Percentiles rank a stretch among this genome's conserved stretches.
These are phyloP conservation scores for Candolleomyces aberdarensis DNA, from an alignment of 768 basidiomycete species.

Conservation along the genomic window DNA sequence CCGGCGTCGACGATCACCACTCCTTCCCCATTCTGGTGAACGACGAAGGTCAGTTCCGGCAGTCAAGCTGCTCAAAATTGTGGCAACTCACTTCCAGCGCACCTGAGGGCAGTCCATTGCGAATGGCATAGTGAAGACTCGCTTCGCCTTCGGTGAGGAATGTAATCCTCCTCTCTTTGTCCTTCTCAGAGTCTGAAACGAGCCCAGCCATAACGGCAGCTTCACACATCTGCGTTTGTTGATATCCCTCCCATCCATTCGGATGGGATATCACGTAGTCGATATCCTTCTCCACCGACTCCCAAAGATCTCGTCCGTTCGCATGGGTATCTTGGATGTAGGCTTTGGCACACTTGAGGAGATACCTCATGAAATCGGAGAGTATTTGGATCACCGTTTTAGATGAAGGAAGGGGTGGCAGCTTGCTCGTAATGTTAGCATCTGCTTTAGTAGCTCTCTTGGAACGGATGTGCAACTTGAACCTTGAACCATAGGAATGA, in stretches of 20 bases:
- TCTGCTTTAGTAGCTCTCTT: neutral
- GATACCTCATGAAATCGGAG: conserved; percentile 10
- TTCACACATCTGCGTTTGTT: too few species aligned
- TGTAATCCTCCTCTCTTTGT: conserved; percentile 32
- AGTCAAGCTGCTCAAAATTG: too few species aligned
- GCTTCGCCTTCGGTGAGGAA: conserved; percentile 56
- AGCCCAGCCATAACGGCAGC: conserved; percentile 46
- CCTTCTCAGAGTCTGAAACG: conserved; percentile 27
- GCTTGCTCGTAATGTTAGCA: neutral
- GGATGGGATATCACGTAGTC: conserved; percentile 17
- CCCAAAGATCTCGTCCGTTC: conserved; percentile 8
- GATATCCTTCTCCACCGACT: conserved; percentile 18
- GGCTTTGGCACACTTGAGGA: conserved; percentile 2
- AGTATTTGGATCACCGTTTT: conserved; percentile 5
- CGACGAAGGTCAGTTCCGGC: neutral
- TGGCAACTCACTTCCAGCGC: conserved; percentile 1
- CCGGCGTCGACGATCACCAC: conserved; percentile 58
- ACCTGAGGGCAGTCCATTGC: conserved; percentile 3
- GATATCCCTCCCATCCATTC: conserved; percentile 9
- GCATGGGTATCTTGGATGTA: conserved; percentile 11
- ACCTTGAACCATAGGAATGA: conserved; percentile 1
- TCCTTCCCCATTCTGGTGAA: conserved; percentile 36
- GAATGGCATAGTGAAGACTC: conserved; percentile 43
- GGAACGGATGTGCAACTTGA: conserved; percentile 13
- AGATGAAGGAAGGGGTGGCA: conserved; percentile 4